Evolutionary conservation across 768 basidiomycete species (phyloP).

Genomic region (Trametes cingulata): DNA sequence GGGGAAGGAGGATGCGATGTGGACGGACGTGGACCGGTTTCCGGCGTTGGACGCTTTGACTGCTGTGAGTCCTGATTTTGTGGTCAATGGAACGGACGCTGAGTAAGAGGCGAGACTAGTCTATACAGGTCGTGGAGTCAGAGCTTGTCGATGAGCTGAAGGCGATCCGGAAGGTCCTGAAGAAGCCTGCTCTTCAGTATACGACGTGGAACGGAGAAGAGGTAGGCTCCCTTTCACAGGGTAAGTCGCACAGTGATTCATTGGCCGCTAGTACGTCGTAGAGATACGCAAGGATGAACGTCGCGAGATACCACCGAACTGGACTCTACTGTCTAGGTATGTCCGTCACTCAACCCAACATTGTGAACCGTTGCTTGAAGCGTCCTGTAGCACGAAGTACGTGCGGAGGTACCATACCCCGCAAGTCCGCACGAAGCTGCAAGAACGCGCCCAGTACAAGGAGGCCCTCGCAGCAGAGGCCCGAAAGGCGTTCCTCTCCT

Average conservation of each 20-base stretch:
- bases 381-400: slow-evolving; percentile 62
- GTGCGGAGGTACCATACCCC: slow-evolving; percentile 78
- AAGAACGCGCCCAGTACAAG: slow-evolving; percentile 72
- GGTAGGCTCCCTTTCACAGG: slow-evolving; percentile 52
- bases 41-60: slow-evolving; percentile 58
- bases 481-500: slow-evolving; percentile 61
- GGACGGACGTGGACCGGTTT: slow-evolving; percentile 56
- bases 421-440: slow-evolving; percentile 54
- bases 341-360: background rate
- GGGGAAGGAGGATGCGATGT: slow-evolving; percentile 70
- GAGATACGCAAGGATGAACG: slow-evolving; percentile 69
- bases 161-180: slow-evolving; percentile 66
- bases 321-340: slow-evolving; percentile 70
- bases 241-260: background rate
- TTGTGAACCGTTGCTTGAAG: background rate
- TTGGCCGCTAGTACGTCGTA: slow-evolving; percentile 61
- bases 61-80: slow-evolving; percentile 48
- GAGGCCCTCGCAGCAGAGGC: slow-evolving; percentile 73
- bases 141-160: slow-evolving; percentile 77
- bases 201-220: slow-evolving; percentile 67
- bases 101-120: slow-evolving; percentile 40
- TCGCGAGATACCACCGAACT: slow-evolving; percentile 47
- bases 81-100: background rate
- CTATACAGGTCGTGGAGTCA: slow-evolving; percentile 63
- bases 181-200: slow-evolving; percentile 74